A percentile compares a stretch with the other conserved stretches of the same genome.
Conservation (phyloP, 1,284 basidiomycete species). For the Cryptococcus floricola region DNA sequence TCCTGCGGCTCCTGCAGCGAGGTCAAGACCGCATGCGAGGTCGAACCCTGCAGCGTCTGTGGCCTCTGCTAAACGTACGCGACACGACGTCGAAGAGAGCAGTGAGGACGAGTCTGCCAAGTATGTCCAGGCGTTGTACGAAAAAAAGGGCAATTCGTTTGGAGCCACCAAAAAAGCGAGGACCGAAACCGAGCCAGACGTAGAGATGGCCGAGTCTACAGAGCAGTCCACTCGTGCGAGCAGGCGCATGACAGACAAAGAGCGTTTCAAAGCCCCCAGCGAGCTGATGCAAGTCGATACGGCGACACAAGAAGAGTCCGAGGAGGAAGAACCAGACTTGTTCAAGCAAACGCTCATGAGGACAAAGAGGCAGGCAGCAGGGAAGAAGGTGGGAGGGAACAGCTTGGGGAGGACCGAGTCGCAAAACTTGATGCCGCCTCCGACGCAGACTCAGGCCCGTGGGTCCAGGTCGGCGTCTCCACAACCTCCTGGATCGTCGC, state of each 20-base stretch:
- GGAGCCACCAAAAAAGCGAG: not conserved
- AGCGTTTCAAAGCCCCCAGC: not conserved
- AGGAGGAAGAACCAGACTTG: slow-evolving; percentile 25
- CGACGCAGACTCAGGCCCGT: slow-evolving; percentile 1
- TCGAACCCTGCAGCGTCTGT: no score
- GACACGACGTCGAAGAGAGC: no score
- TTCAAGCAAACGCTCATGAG: slow-evolving; percentile 13
- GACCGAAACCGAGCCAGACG: not conserved
- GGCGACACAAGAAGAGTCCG: not conserved
- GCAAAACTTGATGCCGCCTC: slow-evolving; percentile 6
- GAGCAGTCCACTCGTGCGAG: not conserved
- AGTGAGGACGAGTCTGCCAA: no score
- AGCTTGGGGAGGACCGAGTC: not conserved
- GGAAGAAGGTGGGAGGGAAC: not conserved
- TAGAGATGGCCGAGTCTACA: slow-evolving; percentile 3
- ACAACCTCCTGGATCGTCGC: not conserved
- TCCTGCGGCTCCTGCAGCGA: no score
- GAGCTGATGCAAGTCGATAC: not conserved
- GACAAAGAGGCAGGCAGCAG: not conserved
- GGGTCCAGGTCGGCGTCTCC: not conserved
- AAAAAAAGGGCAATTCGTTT: slow-evolving; percentile 20
- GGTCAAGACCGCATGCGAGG: no score
- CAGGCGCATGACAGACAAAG: not conserved
- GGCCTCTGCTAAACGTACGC: no score
- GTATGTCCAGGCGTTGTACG: slow-evolving; percentile 29